phyloP scores from a whole-genome alignment of 345 rosid species.

The Rhodamnia argentea region DNA sequence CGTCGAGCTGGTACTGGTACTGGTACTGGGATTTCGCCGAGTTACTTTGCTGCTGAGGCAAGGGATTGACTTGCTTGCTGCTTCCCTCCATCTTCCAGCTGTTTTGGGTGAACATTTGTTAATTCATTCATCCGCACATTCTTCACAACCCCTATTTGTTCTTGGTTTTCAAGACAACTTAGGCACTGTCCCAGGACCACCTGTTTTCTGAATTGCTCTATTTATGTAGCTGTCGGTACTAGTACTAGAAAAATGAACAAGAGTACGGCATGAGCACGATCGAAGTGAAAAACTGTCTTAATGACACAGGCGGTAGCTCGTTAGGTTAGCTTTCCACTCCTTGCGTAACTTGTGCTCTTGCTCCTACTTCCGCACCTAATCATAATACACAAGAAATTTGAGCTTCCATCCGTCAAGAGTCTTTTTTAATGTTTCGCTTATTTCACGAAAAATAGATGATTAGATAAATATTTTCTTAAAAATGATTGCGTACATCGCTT shows the following conservation, averaged over 20 bases:
- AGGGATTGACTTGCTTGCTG: background rate
- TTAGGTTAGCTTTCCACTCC: background rate
- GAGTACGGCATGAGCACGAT: background rate
- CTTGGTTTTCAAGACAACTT: background rate
- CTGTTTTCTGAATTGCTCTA: background rate
- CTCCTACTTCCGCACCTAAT: background rate
- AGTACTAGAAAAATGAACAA: background rate
- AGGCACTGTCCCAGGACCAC: background rate
- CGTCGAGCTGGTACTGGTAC: background rate
- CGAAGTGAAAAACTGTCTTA: background rate
- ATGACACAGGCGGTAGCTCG: background rate
- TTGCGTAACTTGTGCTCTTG: background rate
- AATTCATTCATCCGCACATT: background rate
- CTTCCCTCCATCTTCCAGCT: background rate
- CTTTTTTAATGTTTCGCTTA: background rate
- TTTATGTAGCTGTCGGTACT: background rate
- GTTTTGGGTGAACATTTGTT: background rate
- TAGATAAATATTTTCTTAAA: accelerated
- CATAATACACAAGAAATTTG: background rate
- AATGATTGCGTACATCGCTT: accelerated
- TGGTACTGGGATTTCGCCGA: background rate
- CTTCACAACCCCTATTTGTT: background rate
- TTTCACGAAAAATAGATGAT: background rate
- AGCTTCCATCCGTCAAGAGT: background rate
- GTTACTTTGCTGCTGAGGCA: background rate